A percentile compares a stretch with the other conserved stretches of the same genome.
phyloP scores from a whole-genome alignment of 805 yeast species.

The Candida palmyrensis region DNA sequence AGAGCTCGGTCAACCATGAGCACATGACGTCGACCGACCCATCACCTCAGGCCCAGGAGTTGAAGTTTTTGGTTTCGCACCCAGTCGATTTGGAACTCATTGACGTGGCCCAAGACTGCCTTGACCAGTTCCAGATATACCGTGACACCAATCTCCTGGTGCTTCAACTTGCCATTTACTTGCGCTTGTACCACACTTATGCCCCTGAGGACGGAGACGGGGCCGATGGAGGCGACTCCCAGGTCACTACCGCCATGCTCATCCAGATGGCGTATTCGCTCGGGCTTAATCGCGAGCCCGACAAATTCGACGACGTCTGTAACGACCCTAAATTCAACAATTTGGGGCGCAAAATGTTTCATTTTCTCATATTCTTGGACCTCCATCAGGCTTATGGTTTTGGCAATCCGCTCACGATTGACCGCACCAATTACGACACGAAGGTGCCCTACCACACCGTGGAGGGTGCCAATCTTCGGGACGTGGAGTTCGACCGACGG shows the following conservation, averaged over 20 bases:
- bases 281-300: conserved; percentile 39
- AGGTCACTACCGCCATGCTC: conserved; percentile 20
- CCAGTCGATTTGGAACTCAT: conserved; percentile 44
- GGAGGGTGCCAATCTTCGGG: conserved; percentile 30
- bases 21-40: conserved; percentile 18
- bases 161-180: conserved; percentile 24
- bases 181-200: conserved; percentile 25
- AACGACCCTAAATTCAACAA: conserved; percentile 28
- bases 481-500: conserved; percentile 38
- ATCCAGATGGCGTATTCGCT: conserved; percentile 35
- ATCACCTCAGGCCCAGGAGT: conserved; percentile 17
- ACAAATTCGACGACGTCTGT: conserved; percentile 18
- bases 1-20: conserved; percentile 22
- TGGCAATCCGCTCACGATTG: conserved; percentile 43
- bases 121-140: conserved; percentile 49
- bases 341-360: conserved; percentile 59
- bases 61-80: conserved; percentile 36
- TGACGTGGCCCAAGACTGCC: conserved; percentile 48
- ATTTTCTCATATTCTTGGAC: conserved; percentile 43
- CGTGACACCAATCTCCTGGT: conserved; percentile 28
- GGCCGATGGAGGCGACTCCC: conserved; percentile 35
- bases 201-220: conserved; percentile 41
- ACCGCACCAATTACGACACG: conserved; percentile 45
- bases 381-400: conserved; percentile 37
- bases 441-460: conserved; percentile 39